Conservation (phyloP, 148 eudicot species). For the Persicaria tinctoria region DNA sequence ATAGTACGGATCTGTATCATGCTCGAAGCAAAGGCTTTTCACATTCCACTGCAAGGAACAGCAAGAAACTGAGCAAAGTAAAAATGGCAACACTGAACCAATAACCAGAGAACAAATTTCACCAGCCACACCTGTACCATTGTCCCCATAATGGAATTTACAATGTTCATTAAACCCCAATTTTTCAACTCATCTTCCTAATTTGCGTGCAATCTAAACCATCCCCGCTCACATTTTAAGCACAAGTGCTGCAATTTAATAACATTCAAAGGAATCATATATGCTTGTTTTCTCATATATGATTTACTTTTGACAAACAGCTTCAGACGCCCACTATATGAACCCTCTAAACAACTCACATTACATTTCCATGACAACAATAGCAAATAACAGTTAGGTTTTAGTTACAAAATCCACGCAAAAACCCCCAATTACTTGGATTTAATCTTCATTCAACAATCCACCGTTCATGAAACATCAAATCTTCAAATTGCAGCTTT, state of each 20-base stretch:
- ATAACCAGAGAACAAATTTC: neutral
- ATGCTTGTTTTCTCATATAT: neutral
- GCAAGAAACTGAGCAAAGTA: neutral
- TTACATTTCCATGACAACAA: neutral
- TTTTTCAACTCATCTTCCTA: neutral
- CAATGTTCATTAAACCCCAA: neutral
- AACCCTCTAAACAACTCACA: neutral
- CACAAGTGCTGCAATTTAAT: no score
- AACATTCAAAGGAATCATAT: neutral
- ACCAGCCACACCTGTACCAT: neutral
- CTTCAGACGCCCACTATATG: neutral
- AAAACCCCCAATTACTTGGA: neutral
- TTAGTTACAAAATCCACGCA: neutral
- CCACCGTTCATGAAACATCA: no score
- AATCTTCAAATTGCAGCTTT: no score
- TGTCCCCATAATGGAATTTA: neutral
- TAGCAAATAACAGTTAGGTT: neutral
- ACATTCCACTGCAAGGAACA: constrained; percentile 66
- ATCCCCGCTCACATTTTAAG: neutral
- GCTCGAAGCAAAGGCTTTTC: constrained; percentile 78
- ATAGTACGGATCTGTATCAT: constrained; percentile 87
- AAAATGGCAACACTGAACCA: neutral
- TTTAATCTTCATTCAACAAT: no score
- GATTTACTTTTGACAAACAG: neutral
- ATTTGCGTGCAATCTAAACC: neutral